phyloP scores from a whole-genome alignment of 768 basidiomycete genomes.

The Clitopilus passeckerianus region DNA sequence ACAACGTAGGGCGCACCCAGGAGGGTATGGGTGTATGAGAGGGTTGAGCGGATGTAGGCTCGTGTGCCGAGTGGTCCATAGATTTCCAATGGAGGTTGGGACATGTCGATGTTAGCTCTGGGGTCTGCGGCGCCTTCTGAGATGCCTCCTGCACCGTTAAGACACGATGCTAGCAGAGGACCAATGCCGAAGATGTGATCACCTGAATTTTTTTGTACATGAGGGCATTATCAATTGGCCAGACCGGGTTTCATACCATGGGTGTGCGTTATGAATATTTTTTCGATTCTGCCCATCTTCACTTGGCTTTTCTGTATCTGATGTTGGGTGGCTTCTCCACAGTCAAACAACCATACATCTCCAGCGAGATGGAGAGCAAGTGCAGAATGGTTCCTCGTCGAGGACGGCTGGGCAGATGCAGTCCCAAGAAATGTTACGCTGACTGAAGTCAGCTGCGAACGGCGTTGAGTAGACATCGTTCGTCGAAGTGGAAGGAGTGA shows the following conservation, averaged over 20 bases:
- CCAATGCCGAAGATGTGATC: constrained; percentile 79
- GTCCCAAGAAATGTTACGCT: constrained; percentile 77
- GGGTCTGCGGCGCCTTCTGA: constrained; percentile 57
- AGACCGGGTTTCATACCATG: constrained; percentile 52
- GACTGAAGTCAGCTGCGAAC: constrained; percentile 23
- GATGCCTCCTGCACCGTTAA: constrained; percentile 73
- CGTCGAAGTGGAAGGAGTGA: not conserved
- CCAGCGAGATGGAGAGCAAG: constrained; percentile 60
- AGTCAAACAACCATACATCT: constrained; percentile 83
- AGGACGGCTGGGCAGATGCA: constrained; percentile 76
- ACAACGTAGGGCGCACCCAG: constrained; percentile 69
- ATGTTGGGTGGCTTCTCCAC: constrained; percentile 80
- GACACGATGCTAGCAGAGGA: constrained; percentile 60
- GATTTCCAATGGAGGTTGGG: constrained; percentile 64
- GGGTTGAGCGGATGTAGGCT: constrained; percentile 66
- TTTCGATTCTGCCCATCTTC: constrained; percentile 76
- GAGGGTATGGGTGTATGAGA: constrained; percentile 65
- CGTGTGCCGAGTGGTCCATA: constrained; percentile 85
- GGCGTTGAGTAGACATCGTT: not conserved
- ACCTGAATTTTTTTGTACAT: constrained; percentile 35
- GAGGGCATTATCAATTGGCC: not conserved
- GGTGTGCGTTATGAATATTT: constrained; percentile 86
- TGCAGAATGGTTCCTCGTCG: constrained; percentile 74
- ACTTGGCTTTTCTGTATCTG: constrained; percentile 67
- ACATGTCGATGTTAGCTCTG: constrained; percentile 33